A percentile compares a stretch with the other conserved stretches of the same genome.
These are phyloP conservation scores for Strobilomyces confusus DNA, from an alignment of 768 basidiomycete genomes.

Conservation along the genomic window DNA sequence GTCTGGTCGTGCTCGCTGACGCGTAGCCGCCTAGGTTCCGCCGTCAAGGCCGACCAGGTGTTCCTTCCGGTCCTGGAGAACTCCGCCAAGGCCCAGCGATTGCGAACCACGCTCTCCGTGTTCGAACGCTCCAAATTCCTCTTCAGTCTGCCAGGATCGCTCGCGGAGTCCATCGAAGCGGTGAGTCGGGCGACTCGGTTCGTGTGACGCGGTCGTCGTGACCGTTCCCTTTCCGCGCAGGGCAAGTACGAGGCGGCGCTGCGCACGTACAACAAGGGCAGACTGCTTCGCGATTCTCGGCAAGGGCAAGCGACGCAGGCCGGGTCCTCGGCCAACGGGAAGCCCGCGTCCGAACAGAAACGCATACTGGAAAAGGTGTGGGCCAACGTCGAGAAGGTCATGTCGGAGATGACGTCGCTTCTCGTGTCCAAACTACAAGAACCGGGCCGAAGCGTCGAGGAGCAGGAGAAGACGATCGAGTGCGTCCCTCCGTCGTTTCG, in stretches of 20 bases:
- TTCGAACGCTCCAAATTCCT: conserved; percentile 98
- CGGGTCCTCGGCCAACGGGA: conserved; percentile 57
- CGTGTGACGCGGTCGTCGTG: neutral
- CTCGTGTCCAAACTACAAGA: conserved; percentile 81
- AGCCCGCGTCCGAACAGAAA: conserved; percentile 73
- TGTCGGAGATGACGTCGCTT: conserved; percentile 82
- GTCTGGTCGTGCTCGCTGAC: conserved; percentile 1
- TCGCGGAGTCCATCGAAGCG: conserved; percentile 85
- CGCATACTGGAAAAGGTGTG: conserved; percentile 96
- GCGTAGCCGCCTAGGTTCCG: conserved; percentile 55
- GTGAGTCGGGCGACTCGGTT: conserved; percentile 41
- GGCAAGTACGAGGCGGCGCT: conserved; percentile 92
- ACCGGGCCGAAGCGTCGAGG: conserved; percentile 74
- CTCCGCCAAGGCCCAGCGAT: conserved; percentile 87
- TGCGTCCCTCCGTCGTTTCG: conserved; percentile 35
- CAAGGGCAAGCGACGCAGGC: conserved; percentile 80
- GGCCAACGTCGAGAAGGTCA: conserved; percentile 90
- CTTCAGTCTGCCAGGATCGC: conserved; percentile 92
- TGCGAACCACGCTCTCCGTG: conserved; percentile 88
- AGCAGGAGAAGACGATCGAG: conserved; percentile 98
- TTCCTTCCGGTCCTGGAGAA: conserved; percentile 96
- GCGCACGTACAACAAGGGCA: conserved; percentile 96
- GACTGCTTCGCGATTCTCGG: conserved; percentile 83
- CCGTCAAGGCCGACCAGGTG: conserved; percentile 90
- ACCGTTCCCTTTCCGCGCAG: conserved; percentile 36